These are phyloP conservation scores for Fusarium nelsonii DNA, from an alignment of 2,329 filamentous ascomycete species.

Conservation along the genomic window DNA sequence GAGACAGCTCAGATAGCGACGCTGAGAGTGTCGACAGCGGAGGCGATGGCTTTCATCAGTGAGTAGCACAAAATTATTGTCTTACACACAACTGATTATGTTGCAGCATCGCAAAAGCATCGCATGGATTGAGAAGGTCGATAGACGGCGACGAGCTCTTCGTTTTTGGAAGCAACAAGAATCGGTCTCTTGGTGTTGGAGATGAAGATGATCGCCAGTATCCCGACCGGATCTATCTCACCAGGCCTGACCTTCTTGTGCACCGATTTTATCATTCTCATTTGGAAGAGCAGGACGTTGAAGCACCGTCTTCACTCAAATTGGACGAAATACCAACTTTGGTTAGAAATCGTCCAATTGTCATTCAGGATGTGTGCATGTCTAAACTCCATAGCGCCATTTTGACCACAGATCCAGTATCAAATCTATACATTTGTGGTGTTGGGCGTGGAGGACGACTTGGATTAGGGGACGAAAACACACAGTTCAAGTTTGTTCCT, in stretches of 20 bases:
- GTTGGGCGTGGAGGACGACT: conserved; percentile 91
- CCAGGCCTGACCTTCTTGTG: conserved; percentile 82
- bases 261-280: conserved; percentile 79
- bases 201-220: conserved; percentile 95
- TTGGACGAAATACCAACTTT: conserved; percentile 75
- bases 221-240: conserved; percentile 83
- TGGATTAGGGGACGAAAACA: conserved; percentile 89
- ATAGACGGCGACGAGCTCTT: conserved; percentile 83
- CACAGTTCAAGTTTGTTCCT: conserved; percentile 86
- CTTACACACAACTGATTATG: conserved; percentile 30
- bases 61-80: conserved; percentile 33
- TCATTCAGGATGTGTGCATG: conserved; percentile 85
- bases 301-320: conserved; percentile 46
- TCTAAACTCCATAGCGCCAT: conserved; percentile 94
- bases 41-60: conserved; percentile 48
- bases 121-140: conserved; percentile 35
- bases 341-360: conserved; percentile 77
- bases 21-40: conserved; percentile 67
- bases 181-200: conserved; percentile 91
- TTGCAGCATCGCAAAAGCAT: conserved; percentile 37
- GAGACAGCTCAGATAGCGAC: conserved; percentile 63
- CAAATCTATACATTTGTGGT: conserved; percentile 93
- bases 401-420: conserved; percentile 85
- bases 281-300: conserved; percentile 60
- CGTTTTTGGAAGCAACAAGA: conserved; percentile 96